Conservation (phyloP, 345 rosid species). For the Rhodomyrtus tomentosa region DNA sequence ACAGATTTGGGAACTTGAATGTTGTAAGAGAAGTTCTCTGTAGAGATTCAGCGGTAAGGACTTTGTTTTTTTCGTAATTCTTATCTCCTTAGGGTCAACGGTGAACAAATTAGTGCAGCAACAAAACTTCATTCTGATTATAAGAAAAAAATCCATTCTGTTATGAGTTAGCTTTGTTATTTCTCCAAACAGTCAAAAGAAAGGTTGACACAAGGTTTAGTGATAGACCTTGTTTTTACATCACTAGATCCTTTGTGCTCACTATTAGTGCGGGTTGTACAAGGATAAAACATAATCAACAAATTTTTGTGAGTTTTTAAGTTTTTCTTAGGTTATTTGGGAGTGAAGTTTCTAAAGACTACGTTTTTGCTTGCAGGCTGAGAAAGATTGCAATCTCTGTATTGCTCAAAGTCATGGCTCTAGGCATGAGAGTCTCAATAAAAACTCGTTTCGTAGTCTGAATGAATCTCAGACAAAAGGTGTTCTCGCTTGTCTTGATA, state of each 20-base stretch:
- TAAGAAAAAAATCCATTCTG: background rate
- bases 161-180: background rate
- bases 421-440: background rate
- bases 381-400: background rate
- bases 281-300: background rate
- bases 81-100: background rate
- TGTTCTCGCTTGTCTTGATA: background rate
- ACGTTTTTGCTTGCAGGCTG: background rate
- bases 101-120: background rate
- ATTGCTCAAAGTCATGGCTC: background rate
- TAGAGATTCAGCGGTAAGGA: conserved; percentile 2
- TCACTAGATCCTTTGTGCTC: background rate
- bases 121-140: background rate
- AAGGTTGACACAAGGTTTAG: background rate
- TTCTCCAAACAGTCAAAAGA: background rate
- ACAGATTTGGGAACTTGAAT: background rate
- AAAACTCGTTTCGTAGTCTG: background rate
- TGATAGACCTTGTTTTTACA: background rate
- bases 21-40: background rate
- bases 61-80: background rate
- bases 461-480: conserved; percentile 8
- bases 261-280: background rate
- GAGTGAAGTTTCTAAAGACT: background rate
- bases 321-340: background rate
- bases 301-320: background rate